phyloP scores from a whole-genome alignment of 805 yeast species.

The Kodamaea neixiangensis region DNA sequence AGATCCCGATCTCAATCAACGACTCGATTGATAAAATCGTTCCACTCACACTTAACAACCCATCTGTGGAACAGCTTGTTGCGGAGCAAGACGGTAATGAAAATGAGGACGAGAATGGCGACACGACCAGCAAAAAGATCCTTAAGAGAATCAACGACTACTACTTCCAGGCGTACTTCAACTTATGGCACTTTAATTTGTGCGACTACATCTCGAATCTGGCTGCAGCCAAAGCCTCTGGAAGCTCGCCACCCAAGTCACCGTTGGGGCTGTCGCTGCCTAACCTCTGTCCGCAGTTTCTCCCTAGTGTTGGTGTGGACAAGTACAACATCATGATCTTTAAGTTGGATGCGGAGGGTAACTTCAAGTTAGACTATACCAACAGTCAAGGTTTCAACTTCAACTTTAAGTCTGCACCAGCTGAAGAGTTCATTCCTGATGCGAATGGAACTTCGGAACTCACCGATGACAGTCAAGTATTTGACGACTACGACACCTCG shows the following conservation, averaged over 20 bases:
- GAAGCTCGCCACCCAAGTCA: conserved; percentile 1
- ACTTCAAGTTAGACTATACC: conserved; percentile 51
- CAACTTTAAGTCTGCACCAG: conserved; percentile 38
- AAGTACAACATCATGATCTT: conserved; percentile 47
- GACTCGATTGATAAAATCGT: conserved; percentile 43
- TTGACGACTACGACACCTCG: conserved; percentile 6
- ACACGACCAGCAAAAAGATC: conserved; percentile 40
- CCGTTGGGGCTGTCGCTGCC: conserved; percentile 1
- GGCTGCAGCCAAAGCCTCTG: not conserved
- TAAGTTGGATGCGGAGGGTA: conserved; percentile 45
- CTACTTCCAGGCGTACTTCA: conserved; percentile 64
- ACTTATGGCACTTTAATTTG: conserved; percentile 76
- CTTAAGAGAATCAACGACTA: conserved; percentile 56
- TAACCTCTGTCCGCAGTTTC: not conserved
- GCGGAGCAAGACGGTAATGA: conserved; percentile 5
- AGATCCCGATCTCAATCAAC: conserved; percentile 51
- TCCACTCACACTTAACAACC: conserved; percentile 33
- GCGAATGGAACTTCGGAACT: not conserved
- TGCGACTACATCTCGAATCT: conserved; percentile 48
- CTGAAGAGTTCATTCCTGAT: conserved; percentile 3
- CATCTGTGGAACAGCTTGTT: conserved; percentile 14
- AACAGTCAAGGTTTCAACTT: conserved; percentile 66
- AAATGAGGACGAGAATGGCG: conserved; percentile 13
- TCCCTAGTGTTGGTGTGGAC: not conserved
- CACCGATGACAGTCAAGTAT: not conserved